Conservation (phyloP, 2,329 filamentous ascomycete genomes). For the Fusarium avenaceum region DNA sequence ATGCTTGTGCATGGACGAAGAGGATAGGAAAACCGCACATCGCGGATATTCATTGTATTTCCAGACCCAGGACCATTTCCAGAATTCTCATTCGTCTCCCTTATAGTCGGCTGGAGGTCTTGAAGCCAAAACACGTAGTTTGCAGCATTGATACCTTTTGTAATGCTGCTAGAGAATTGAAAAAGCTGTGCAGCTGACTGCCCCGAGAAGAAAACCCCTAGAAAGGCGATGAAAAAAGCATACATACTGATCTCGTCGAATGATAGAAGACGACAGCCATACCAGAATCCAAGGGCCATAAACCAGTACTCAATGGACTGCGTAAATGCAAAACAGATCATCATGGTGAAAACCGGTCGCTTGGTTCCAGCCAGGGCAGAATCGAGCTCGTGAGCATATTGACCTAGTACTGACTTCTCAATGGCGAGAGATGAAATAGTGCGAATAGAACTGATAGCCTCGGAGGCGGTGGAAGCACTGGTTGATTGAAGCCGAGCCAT, state of each 20-base stretch:
- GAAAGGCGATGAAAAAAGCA: slow-evolving; percentile 63
- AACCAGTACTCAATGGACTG: slow-evolving; percentile 57
- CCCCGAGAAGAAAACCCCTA: slow-evolving; percentile 63
- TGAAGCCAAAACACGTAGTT: slow-evolving; percentile 66
- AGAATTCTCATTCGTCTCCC: slow-evolving; percentile 58
- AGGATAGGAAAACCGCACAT: slow-evolving; percentile 75
- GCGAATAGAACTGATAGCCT: slow-evolving; percentile 57
- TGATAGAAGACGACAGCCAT: slow-evolving; percentile 56
- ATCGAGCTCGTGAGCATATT: slow-evolving; percentile 52
- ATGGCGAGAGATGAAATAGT: slow-evolving; percentile 60
- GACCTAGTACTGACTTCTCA: slow-evolving; percentile 52
- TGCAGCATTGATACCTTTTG: slow-evolving; percentile 62
- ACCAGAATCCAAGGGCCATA: slow-evolving; percentile 59
- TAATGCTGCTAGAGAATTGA: slow-evolving; percentile 65
- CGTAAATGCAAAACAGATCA: slow-evolving; percentile 56
- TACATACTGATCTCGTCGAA: slow-evolving; percentile 66
- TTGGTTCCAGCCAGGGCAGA: slow-evolving; percentile 49
- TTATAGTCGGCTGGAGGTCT: slow-evolving; percentile 56
- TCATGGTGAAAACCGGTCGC: slow-evolving; percentile 52
- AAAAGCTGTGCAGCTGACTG: slow-evolving; percentile 59
- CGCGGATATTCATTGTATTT: slow-evolving; percentile 60
- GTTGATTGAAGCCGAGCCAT: slow-evolving; percentile 38
- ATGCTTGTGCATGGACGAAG: slow-evolving; percentile 57
- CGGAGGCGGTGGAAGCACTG: slow-evolving; percentile 59
- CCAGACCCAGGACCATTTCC: slow-evolving; percentile 54